phyloP scores from a whole-genome alignment of 1,284 basidiomycete genomes.

The Hemileia vastatrix region DNA sequence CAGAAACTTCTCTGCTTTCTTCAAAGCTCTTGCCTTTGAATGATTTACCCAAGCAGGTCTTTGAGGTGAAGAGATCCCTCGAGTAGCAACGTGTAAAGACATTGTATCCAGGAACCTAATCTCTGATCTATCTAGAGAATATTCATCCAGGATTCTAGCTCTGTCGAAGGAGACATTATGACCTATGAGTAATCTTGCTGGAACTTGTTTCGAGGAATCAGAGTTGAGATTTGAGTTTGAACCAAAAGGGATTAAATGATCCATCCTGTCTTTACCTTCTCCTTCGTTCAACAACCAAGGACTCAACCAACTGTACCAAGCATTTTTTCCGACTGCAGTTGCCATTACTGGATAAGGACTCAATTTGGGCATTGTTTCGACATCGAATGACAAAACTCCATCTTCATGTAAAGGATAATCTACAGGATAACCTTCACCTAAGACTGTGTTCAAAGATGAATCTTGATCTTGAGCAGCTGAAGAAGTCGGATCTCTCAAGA shows the following conservation, averaged over 20 bases:
- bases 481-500: too few species aligned
- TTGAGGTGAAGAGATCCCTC: slow-evolving; percentile 89
- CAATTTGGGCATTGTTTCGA: slow-evolving; percentile 79
- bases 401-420: slow-evolving; percentile 56
- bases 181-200: slow-evolving; percentile 65
- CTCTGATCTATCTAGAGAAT: slow-evolving; percentile 57
- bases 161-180: slow-evolving; percentile 95
- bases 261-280: slow-evolving; percentile 51
- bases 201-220: slow-evolving; percentile 20
- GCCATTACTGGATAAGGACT: slow-evolving; percentile 80
- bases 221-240: too few species aligned
- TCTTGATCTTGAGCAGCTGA: slow-evolving; percentile 24
- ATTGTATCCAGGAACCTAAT: slow-evolving; percentile 90
- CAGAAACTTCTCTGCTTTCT: slow-evolving; percentile 47
- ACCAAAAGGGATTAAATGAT: slow-evolving; percentile 69
- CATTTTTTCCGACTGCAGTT: slow-evolving; percentile 68
- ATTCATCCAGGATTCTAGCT: slow-evolving; percentile 72
- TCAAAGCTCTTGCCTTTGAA: slow-evolving; percentile 58
- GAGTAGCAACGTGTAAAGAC: slow-evolving; percentile 83
- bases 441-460: slow-evolving; percentile 13
- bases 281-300: slow-evolving; percentile 75
- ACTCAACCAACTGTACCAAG: slow-evolving; percentile 93
- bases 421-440: slow-evolving; percentile 41
- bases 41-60: slow-evolving; percentile 85
- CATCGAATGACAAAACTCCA: slow-evolving; percentile 74